Conservation (phyloP, 441 rosid genomes). For the Pelargonium australe region DNA sequence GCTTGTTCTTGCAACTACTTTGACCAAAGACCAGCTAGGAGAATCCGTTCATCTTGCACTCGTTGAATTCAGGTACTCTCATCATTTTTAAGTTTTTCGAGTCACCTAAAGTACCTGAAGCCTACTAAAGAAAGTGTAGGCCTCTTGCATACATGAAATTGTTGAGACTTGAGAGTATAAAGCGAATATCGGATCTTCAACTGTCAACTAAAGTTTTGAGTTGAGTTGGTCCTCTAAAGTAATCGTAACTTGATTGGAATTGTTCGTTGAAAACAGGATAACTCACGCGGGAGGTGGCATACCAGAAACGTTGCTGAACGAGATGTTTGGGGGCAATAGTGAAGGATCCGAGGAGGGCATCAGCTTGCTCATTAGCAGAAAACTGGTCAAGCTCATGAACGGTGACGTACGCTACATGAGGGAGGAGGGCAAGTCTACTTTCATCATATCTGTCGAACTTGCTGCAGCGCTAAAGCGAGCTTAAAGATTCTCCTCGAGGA, state of each 20-base stretch:
- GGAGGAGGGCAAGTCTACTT: constrained; percentile 69
- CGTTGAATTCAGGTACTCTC: constrained; percentile 65
- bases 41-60: constrained; percentile 70
- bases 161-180: too few species aligned
- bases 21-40: constrained; percentile 67
- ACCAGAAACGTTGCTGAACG: constrained; percentile 64
- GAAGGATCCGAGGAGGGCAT: constrained; percentile 77
- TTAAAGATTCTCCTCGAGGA: background rate
- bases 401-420: constrained; percentile 91
- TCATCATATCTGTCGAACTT: constrained; percentile 66
- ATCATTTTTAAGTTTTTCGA: background rate
- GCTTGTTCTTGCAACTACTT: constrained; percentile 43
- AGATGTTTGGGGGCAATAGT: constrained; percentile 65
- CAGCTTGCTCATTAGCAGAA: constrained; percentile 67
- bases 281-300: constrained; percentile 62
- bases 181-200: background rate
- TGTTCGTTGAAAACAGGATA: constrained; percentile 41
- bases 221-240: too few species aligned
- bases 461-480: constrained; percentile 44
- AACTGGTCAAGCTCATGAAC: constrained; percentile 73
- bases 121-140: too few species aligned
- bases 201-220: too few species aligned
- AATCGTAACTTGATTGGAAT: background rate
- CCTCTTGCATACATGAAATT: too few species aligned
- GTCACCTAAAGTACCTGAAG: too few species aligned